These are phyloP conservation scores for Leavenworthia alabamica DNA, from an alignment of 345 rosid genomes.

Conservation along the genomic window DNA sequence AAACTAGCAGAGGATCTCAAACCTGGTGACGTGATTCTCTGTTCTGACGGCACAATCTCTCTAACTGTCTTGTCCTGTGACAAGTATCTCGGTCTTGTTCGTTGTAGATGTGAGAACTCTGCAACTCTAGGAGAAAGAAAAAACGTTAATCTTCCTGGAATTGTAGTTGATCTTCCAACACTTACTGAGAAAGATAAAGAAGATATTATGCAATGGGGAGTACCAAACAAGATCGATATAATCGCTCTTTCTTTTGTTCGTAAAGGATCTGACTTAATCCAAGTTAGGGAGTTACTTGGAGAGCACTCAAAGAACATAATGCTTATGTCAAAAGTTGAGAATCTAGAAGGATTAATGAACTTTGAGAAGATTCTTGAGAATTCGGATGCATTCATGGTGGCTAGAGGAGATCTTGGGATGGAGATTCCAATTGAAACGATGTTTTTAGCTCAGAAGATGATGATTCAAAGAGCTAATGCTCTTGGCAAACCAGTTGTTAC, in stretches of 20 bases:
- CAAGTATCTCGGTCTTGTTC: conserved; percentile 47
- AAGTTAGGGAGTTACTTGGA: conserved; percentile 66
- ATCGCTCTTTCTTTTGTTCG: conserved; percentile 78
- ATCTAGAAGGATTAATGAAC: conserved; percentile 72
- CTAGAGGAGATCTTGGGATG: conserved; percentile 81
- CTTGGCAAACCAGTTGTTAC: conserved; percentile 75
- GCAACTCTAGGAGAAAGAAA: conserved; percentile 71
- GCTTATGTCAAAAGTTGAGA: conserved; percentile 83
- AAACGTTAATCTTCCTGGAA: conserved; percentile 77
- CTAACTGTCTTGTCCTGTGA: conserved; percentile 60
- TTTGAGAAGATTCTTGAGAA: conserved; percentile 66
- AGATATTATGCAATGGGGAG: conserved; percentile 69
- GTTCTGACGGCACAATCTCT: conserved; percentile 66
- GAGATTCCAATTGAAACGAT: conserved; percentile 80
- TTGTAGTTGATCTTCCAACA: conserved; percentile 77
- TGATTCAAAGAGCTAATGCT: conserved; percentile 68
- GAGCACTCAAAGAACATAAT: conserved; percentile 49
- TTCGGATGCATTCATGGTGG: conserved; percentile 75
- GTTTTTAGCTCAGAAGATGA: conserved; percentile 70
- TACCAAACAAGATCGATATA: conserved; percentile 65
- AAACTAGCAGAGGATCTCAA: conserved; percentile 57
- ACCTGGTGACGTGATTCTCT: conserved; percentile 54
- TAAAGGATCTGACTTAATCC: conserved; percentile 70
- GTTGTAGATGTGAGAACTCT: conserved; percentile 67
- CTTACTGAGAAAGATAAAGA: conserved; percentile 70